Percentiles rank a stretch among this genome's conserved stretches.
Evolutionary conservation across 352 stramenopile genomes (phyloP).

Genomic region (Phytopythium helicoides): DNA sequence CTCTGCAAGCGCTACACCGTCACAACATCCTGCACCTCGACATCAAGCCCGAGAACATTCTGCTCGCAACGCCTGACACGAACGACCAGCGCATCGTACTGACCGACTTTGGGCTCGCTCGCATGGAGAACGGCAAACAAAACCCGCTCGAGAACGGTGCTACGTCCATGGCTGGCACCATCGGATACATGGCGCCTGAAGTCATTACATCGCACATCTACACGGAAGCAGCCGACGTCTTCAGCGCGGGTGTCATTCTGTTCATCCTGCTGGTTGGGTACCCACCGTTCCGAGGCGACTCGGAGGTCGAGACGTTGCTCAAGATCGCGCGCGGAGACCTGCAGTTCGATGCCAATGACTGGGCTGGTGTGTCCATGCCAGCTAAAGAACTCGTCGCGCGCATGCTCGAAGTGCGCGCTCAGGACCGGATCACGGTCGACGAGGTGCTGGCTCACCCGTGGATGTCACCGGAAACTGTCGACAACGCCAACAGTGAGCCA

Average conservation of each 20-base stretch:
- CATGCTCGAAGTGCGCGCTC: constrained; percentile 73
- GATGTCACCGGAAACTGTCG: constrained; percentile 21
- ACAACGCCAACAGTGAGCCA: no score
- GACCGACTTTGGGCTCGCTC: constrained; percentile 72
- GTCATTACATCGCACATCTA: constrained; percentile 70
- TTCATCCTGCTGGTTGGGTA: constrained; percentile 81
- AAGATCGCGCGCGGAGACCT: constrained; percentile 78
- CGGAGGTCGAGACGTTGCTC: constrained; percentile 71
- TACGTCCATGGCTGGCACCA: constrained; percentile 69
- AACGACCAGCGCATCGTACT: constrained; percentile 65
- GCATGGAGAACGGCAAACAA: constrained; percentile 70
- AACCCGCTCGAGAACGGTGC: constrained; percentile 51
- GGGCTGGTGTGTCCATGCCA: constrained; percentile 45
- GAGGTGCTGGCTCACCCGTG: constrained; percentile 64
- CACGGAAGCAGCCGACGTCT: constrained; percentile 67
- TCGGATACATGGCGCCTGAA: constrained; percentile 79
- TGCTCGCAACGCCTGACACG: constrained; percentile 46
- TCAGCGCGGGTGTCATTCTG: constrained; percentile 78
- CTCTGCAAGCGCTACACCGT: constrained; percentile 57
- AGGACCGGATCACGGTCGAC: constrained; percentile 70
- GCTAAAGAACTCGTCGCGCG: constrained; percentile 67
- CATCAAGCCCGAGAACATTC: constrained; percentile 83
- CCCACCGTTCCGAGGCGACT: constrained; percentile 70
- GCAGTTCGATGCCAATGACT: constrained; percentile 64
- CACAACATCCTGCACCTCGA: constrained; percentile 82